These are phyloP conservation scores for Scutellaria minor DNA, from an alignment of 257 asterid species.

Conservation along the genomic window DNA sequence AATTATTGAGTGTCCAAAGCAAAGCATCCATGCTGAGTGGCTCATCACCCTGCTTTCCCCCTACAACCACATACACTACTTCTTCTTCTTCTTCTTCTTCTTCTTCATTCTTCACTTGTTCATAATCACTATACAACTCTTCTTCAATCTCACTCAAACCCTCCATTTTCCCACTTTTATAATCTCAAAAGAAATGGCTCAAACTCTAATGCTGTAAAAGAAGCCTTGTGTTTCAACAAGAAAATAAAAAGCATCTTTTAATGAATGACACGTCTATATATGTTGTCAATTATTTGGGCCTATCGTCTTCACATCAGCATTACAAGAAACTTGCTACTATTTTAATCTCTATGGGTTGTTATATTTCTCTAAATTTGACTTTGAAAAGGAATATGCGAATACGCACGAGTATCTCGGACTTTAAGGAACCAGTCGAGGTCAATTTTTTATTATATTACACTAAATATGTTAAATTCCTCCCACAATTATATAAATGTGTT, in stretches of 20 bases:
- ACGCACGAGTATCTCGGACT: conserved; percentile 37
- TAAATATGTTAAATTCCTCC: too few species aligned
- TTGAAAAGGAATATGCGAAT: conserved; percentile 49
- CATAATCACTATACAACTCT: conserved; percentile 10
- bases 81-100: conserved; percentile 37
- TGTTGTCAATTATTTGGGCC: too few species aligned
- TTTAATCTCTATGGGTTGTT: background rate
- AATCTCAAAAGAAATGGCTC: background rate
- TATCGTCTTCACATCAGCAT: background rate
- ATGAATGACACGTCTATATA: background rate
- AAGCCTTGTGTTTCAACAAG: too few species aligned
- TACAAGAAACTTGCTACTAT: background rate
- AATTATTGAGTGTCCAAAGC: conserved; percentile 54
- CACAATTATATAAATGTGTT: too few species aligned
- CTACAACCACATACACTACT: conserved; percentile 56
- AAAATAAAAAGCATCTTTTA: too few species aligned
- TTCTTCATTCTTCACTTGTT: conserved; percentile 43
- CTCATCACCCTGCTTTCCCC: conserved; percentile 44
- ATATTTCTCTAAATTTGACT: conserved; percentile 14
- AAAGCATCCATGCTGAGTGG: conserved; percentile 63
- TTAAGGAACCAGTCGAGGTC: conserved; percentile 32
- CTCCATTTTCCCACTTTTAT: conserved; percentile 25
- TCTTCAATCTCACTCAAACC: conserved; percentile 41
- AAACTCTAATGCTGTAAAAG: background rate
- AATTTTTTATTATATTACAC: conserved; percentile 3